Evolutionary conservation across 805 yeast genomes (phyloP).

Genomic region (Pichia rugopelliculosa): DNA sequence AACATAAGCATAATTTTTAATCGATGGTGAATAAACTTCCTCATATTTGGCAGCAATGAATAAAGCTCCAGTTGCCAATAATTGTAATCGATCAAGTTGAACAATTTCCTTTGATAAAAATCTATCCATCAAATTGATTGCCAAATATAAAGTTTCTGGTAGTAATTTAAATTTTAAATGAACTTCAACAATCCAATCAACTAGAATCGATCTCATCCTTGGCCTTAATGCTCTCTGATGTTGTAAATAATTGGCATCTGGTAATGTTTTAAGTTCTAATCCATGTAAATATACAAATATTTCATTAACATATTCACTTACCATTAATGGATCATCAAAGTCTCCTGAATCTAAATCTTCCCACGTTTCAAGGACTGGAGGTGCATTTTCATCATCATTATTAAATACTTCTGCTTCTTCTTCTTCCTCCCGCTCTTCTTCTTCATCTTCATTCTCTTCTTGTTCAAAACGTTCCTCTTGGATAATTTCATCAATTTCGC

Average conservation of each 20-base stretch:
- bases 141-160: slow-evolving; percentile 79
- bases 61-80: slow-evolving; percentile 76
- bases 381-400: too few relatives aligned
- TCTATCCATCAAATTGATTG: slow-evolving; percentile 82
- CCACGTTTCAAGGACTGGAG: slow-evolving; percentile 52
- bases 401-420: slow-evolving; percentile 3
- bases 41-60: slow-evolving; percentile 91
- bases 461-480: too few relatives aligned
- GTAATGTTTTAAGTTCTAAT: slow-evolving; percentile 66
- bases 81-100: slow-evolving; percentile 71
- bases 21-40: slow-evolving; percentile 83
- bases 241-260: slow-evolving; percentile 58
- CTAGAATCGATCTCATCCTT: slow-evolving; percentile 74
- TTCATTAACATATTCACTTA: slow-evolving; percentile 82
- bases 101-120: slow-evolving; percentile 70
- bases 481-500: not conserved
- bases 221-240: slow-evolving; percentile 67
- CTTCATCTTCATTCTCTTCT: not conserved
- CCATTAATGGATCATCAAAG: slow-evolving; percentile 75
- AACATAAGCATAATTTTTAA: slow-evolving; percentile 77
- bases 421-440: slow-evolving; percentile 13
- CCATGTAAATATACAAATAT: slow-evolving; percentile 74
- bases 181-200: slow-evolving; percentile 93
- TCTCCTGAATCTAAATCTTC: slow-evolving; percentile 71
- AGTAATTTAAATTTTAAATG: slow-evolving; percentile 74